Conservation (phyloP, 176 grass and related monocot genomes). For the Typha latifolia region DNA sequence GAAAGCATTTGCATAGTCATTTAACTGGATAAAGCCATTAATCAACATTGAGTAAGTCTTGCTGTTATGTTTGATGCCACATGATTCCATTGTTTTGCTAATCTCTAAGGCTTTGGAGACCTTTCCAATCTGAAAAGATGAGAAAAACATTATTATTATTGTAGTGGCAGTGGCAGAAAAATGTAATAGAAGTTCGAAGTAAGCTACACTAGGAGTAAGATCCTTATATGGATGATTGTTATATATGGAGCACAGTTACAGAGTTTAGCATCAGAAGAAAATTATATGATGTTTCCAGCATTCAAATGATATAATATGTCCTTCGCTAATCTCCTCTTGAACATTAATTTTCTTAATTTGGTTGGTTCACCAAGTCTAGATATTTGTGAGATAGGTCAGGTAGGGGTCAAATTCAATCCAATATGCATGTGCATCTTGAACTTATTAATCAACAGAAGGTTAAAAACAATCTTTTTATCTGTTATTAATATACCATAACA, state of each 20-base stretch:
- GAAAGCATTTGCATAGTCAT: conserved; percentile 93
- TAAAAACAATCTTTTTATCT: too few relatives aligned
- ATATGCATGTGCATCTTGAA: too few relatives aligned
- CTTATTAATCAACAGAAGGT: too few relatives aligned
- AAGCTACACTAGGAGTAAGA: neutral
- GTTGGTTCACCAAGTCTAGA: too few relatives aligned
- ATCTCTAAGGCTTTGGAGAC: conserved; percentile 67
- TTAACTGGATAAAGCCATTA: conserved; percentile 86
- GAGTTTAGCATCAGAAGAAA: too few relatives aligned
- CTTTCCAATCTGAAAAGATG: conserved; percentile 61
- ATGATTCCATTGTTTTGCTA: conserved; percentile 71
- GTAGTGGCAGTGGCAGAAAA: neutral
- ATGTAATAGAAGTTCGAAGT: neutral
- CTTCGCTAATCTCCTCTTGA: too few relatives aligned
- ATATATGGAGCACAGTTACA: neutral
- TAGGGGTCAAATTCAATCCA: too few relatives aligned
- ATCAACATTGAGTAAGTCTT: conserved; percentile 99
- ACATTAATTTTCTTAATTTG: too few relatives aligned
- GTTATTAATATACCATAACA: too few relatives aligned
- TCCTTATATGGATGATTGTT: neutral
- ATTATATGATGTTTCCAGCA: too few relatives aligned
- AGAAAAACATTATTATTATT: neutral
- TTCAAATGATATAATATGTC: too few relatives aligned
- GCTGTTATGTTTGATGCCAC: conserved; percentile 78
- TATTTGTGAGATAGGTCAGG: too few relatives aligned